These are phyloP conservation scores for Berberis thunbergii DNA, from an alignment of 164 flowering plant genomes.

Conservation along the genomic window DNA sequence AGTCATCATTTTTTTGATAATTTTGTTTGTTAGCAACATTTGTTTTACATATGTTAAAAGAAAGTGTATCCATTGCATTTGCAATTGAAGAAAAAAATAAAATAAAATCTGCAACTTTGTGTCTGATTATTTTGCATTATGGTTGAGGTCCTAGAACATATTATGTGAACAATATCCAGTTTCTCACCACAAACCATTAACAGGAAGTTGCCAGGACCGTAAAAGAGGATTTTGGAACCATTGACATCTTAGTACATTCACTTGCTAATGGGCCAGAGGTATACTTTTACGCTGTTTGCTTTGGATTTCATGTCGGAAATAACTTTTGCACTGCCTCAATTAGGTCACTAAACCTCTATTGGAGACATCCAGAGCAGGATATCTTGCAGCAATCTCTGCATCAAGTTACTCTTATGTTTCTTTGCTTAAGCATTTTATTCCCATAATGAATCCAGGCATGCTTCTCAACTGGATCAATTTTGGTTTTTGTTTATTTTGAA, in stretches of 20 bases:
- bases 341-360: conserved; percentile 90
- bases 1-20: too few species aligned
- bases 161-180: not conserved
- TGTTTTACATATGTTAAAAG: too few species aligned
- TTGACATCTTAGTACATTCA: conserved; percentile 96
- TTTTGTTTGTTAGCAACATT: too few species aligned
- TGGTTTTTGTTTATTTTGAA: not conserved
- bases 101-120: too few species aligned
- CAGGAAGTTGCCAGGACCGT: conserved; percentile 91
- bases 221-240: conserved; percentile 86
- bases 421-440: conserved; percentile 79
- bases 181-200: not conserved
- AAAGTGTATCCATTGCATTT: too few species aligned
- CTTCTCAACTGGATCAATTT: not conserved
- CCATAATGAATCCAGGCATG: conserved; percentile 94
- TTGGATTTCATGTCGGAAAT: not conserved
- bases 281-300: conserved; percentile 1
- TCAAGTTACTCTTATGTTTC: conserved; percentile 95
- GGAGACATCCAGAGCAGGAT: conserved; percentile 90
- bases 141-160: not conserved
- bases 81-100: too few species aligned
- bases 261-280: conserved; percentile 99
- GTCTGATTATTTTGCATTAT: not conserved
- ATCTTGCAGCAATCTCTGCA: conserved; percentile 93
- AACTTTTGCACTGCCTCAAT: not conserved